A percentile compares a stretch with the other conserved stretches of the same genome.
phyloP scores from a whole-genome alignment of 345 rosid species.

The Eucalyptus leucophloia region DNA sequence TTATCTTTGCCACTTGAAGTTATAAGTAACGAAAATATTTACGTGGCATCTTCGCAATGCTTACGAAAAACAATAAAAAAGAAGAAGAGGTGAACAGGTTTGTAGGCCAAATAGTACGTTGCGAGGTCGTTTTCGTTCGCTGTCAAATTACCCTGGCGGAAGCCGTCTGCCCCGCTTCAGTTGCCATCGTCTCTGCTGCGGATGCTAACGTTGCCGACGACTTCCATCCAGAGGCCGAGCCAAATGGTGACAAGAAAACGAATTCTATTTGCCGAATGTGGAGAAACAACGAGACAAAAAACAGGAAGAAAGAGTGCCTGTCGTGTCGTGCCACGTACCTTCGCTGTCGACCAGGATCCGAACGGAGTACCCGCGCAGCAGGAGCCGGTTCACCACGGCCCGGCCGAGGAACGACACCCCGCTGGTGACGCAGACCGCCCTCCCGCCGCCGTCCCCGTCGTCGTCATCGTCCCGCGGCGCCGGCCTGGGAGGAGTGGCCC shows the following conservation, averaged over 20 bases:
- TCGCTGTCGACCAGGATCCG: slow-evolving; percentile 46
- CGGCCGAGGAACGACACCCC: slow-evolving; percentile 65
- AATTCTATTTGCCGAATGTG: background rate
- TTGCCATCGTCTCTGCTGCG: background rate
- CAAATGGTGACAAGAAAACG: background rate
- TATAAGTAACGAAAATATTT: background rate
- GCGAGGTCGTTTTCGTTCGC: background rate
- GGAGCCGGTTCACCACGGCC: slow-evolving; percentile 49
- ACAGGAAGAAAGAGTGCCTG: background rate
- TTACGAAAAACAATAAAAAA: background rate
- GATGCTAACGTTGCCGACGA: background rate
- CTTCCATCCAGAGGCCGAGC: background rate
- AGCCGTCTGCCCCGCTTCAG: background rate
- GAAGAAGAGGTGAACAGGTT: background rate
- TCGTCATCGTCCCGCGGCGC: background rate
- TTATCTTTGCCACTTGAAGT: background rate
- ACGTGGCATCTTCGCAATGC: background rate
- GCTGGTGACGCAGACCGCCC: slow-evolving; percentile 69
- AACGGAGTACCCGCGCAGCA: slow-evolving; percentile 58
- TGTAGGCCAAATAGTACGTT: background rate
- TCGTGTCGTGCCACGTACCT: slow-evolving; percentile 10
- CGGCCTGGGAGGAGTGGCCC: background rate
- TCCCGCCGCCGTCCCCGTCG: background rate
- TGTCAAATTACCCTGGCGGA: background rate
- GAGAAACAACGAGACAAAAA: background rate